A percentile compares a stretch with the other conserved stretches of the same genome.
These are phyloP conservation scores for Gardenia jasminoides DNA, from an alignment of 257 asterid species.

Conservation along the genomic window DNA sequence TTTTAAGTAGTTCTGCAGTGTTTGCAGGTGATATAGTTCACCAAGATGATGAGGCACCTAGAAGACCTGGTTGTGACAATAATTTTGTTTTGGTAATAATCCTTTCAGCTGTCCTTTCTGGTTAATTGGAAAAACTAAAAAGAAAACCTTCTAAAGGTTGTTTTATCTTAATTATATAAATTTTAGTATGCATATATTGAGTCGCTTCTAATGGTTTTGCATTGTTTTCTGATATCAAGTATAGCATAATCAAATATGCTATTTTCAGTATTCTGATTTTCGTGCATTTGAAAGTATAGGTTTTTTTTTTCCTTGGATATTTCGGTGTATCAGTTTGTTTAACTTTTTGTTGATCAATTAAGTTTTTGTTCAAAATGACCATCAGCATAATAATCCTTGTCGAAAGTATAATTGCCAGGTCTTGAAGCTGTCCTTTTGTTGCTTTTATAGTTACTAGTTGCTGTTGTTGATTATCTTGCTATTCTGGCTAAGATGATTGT, in stretches of 20 bases:
- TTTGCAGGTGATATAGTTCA: conserved; percentile 88
- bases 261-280: not conserved
- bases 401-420: not conserved
- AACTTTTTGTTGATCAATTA: not conserved
- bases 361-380: not conserved
- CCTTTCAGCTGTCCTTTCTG: conserved; percentile 4
- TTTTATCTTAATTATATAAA: not conserved
- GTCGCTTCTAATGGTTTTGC: not conserved
- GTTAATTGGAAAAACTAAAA: conserved; percentile 2
- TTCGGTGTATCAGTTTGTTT: not conserved
- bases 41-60: conserved; percentile 78
- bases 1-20: conserved; percentile 38
- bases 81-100: conserved; percentile 74
- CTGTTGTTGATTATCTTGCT: not conserved
- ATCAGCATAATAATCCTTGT: not conserved
- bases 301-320: not conserved
- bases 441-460: not conserved
- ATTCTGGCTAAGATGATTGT: not conserved
- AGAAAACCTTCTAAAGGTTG: not conserved
- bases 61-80: conserved; percentile 79
- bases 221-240: not conserved
- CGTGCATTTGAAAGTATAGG: not conserved
- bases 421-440: not conserved
- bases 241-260: not conserved
- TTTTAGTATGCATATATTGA: not conserved